A percentile compares a stretch with the other conserved stretches of the same genome.
Conservation (phyloP, 306 rosid genomes). For the Cyamopsis tetragonoloba region DNA sequence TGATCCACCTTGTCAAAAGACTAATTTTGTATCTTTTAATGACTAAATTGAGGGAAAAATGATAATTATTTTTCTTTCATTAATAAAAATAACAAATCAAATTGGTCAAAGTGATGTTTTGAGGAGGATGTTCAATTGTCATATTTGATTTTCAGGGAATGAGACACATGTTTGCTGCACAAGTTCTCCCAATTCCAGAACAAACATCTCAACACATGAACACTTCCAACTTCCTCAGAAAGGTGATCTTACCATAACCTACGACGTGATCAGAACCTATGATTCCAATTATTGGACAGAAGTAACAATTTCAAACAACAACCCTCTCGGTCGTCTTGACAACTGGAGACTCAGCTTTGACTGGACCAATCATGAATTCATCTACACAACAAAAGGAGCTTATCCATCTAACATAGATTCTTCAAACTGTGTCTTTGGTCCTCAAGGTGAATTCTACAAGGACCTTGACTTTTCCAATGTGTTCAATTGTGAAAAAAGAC, state of each 20-base stretch:
- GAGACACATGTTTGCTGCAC: slow-evolving; percentile 66
- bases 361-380: slow-evolving; percentile 73
- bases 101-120: no score
- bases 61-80: no score
- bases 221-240: slow-evolving; percentile 56
- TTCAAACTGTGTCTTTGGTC: slow-evolving; percentile 67
- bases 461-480: slow-evolving; percentile 62
- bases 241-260: slow-evolving; percentile 81
- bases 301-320: slow-evolving; percentile 68
- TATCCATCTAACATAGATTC: slow-evolving; percentile 69
- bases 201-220: slow-evolving; percentile 44
- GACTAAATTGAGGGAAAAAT: no score
- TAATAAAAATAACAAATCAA: no score
- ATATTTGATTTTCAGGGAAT: slow-evolving; percentile 43
- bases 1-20: no score
- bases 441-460: slow-evolving; percentile 50
- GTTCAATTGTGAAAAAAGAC: slow-evolving; percentile 65
- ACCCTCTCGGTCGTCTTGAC: slow-evolving; percentile 88
- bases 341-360: slow-evolving; percentile 80
- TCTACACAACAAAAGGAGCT: slow-evolving; percentile 72
- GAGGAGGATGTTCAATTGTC: background rate
- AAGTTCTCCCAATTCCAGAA: slow-evolving; percentile 39
- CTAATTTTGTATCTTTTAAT: no score
- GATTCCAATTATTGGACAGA: slow-evolving; percentile 66
- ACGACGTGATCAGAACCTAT: slow-evolving; percentile 66